Percentiles rank a stretch among this genome's conserved stretches.
Evolutionary conservation across 192 early-diverging fungal genomes (phyloP).

Genomic region (Coemansia asiatica): DNA sequence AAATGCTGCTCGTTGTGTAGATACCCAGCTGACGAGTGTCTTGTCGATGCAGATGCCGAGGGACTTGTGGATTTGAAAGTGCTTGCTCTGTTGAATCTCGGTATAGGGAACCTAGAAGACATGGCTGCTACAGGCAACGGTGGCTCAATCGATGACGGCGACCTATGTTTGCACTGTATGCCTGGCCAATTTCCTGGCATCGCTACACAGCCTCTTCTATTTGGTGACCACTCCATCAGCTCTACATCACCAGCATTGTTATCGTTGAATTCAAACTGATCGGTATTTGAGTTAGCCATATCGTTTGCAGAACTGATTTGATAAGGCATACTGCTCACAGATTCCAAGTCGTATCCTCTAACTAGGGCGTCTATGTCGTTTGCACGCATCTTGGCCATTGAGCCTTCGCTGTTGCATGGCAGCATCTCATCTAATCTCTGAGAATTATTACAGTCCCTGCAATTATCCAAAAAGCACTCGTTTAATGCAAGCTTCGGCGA

Average conservation of each 20-base stretch:
- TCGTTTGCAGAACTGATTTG: neutral
- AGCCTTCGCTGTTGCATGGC: neutral
- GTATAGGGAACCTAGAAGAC: neutral
- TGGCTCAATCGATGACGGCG: slow-evolving; percentile 13
- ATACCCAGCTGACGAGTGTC: slow-evolving; percentile 5
- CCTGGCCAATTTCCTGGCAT: slow-evolving; percentile 1
- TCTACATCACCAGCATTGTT: slow-evolving; percentile 13
- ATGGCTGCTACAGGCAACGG: slow-evolving; percentile 23
- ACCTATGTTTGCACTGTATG: neutral
- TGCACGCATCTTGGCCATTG: slow-evolving; percentile 5
- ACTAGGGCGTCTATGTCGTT: neutral
- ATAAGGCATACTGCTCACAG: slow-evolving; percentile 1
- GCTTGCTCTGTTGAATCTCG: neutral
- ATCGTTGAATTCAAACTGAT: neutral
- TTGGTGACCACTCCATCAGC: slow-evolving; percentile 2
- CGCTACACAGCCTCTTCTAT: neutral
- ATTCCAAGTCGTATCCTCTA: slow-evolving; percentile 33
- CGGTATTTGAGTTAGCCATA: neutral
- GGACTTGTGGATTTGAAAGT: neutral
- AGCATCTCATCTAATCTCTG: neutral
- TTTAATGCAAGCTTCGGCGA: slow-evolving; percentile 18
- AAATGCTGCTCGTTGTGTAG: neutral
- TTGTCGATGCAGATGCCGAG: neutral
- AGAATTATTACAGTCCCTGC: neutral
- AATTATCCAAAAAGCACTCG: slow-evolving; percentile 26